Evolutionary conservation across 192 early-diverging fungal species (phyloP).

Genomic region (Martensiomyces pterosporus): DNA sequence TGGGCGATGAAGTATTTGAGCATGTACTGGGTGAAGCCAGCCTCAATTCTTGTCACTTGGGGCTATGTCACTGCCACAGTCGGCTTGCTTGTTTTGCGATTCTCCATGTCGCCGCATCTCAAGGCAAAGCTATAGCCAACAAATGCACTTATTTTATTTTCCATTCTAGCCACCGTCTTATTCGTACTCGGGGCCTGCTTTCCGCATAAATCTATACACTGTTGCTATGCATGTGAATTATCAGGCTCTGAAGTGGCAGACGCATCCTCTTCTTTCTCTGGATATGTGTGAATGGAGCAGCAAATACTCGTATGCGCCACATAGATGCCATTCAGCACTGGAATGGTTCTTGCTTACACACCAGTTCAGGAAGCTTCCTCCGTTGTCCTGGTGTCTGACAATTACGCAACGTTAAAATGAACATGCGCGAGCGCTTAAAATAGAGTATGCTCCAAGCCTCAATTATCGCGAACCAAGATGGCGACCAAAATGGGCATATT

Average conservation of each 20-base stretch:
- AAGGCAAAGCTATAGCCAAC: slow-evolving; percentile 20
- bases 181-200: too few relatives aligned
- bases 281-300: not conserved
- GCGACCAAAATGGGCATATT: too few relatives aligned
- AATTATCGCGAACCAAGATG: too few relatives aligned
- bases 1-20: slow-evolving; percentile 36
- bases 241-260: not conserved
- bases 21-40: slow-evolving; percentile 36
- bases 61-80: slow-evolving; percentile 36
- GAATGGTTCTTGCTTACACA: too few relatives aligned
- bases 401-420: too few relatives aligned
- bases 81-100: slow-evolving; percentile 34
- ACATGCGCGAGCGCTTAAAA: too few relatives aligned
- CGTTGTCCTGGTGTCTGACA: too few relatives aligned
- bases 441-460: too few relatives aligned
- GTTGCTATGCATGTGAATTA: not conserved
- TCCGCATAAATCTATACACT: not conserved
- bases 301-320: too few relatives aligned
- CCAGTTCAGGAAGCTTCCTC: too few relatives aligned
- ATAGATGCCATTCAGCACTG: too few relatives aligned
- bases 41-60: slow-evolving; percentile 18
- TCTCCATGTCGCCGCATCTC: slow-evolving; percentile 41
- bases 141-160: not conserved
- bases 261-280: not conserved
- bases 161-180: not conserved